Percentiles rank a stretch among this genome's conserved stretches.
Evolutionary conservation across 2,329 filamentous ascomycete species (phyloP).

Genomic region (Beauveria sp.): DNA sequence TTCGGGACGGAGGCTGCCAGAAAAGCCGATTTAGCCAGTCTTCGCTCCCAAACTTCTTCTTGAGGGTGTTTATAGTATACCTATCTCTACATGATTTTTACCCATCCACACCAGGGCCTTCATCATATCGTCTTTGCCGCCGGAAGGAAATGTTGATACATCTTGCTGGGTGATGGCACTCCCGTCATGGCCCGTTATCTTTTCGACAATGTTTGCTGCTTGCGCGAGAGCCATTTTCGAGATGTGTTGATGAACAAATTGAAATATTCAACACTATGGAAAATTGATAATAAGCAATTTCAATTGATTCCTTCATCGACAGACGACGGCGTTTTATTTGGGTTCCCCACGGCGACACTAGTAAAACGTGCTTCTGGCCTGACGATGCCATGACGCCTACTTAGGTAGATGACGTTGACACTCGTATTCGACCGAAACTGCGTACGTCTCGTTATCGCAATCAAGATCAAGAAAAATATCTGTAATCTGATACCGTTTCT

Average conservation of each 20-base stretch:
- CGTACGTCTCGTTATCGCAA: too few species aligned
- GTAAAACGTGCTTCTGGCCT: not conserved
- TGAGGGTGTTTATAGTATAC: constrained; percentile 23
- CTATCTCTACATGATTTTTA: constrained; percentile 68
- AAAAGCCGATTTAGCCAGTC: not conserved
- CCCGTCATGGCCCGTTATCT: constrained; percentile 58
- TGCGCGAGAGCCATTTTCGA: constrained; percentile 49
- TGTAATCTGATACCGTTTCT: too few species aligned
- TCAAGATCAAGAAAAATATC: too few species aligned
- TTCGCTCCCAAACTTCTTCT: not conserved
- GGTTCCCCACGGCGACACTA: not conserved
- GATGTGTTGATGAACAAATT: not conserved
- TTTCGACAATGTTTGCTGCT: constrained; percentile 60
- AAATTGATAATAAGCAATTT: not conserved
- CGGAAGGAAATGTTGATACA: constrained; percentile 47
- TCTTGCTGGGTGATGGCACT: constrained; percentile 62
- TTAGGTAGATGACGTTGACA: not conserved
- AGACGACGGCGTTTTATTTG: not conserved
- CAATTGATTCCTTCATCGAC: too few species aligned
- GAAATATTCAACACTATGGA: not conserved
- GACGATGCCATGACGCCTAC: not conserved
- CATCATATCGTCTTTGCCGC: constrained; percentile 56
- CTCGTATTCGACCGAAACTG: not conserved
- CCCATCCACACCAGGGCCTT: constrained; percentile 76
- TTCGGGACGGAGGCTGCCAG: constrained; percentile 53